Percentiles rank a stretch among this genome's conserved stretches.
phyloP scores from a whole-genome alignment of 331 rosid species.

The Prunus yedoensis region DNA sequence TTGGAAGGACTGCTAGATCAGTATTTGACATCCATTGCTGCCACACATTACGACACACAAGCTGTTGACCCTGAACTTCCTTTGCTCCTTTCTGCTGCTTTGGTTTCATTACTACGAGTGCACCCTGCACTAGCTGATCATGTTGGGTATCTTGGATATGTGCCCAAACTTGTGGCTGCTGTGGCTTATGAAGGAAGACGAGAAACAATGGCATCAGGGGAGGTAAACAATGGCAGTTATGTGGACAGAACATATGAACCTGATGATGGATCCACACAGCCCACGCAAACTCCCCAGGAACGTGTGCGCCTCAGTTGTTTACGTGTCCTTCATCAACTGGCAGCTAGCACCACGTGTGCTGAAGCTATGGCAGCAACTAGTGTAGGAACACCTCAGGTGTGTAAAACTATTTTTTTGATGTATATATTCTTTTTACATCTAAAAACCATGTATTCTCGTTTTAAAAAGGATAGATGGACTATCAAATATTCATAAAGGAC shows the following conservation, averaged over 20 bases:
- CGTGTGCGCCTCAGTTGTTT: slow-evolving; percentile 97
- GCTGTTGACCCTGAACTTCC: slow-evolving; percentile 90
- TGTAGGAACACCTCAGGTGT: slow-evolving; percentile 95
- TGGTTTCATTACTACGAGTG: slow-evolving; percentile 92
- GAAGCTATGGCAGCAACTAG: slow-evolving; percentile 99
- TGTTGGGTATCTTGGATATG: slow-evolving; percentile 99
- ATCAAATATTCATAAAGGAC: background rate
- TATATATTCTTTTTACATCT: background rate
- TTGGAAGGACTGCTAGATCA: slow-evolving; percentile 98
- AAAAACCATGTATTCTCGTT: background rate
- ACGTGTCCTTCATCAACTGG: slow-evolving; percentile 97
- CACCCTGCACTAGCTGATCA: slow-evolving; percentile 98
- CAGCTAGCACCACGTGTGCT: slow-evolving; percentile 97
- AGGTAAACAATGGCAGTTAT: slow-evolving; percentile 51
- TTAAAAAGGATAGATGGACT: background rate
- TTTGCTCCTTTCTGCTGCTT: slow-evolving; percentile 93
- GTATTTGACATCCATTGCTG: slow-evolving; percentile 92
- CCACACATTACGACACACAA: slow-evolving; percentile 83
- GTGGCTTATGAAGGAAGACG: slow-evolving; percentile 95
- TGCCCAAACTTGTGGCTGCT: slow-evolving; percentile 96
- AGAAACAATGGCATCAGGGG: slow-evolving; percentile 92
- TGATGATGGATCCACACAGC: slow-evolving; percentile 58
- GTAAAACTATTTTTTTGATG: background rate
- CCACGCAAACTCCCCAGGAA: slow-evolving; percentile 87
- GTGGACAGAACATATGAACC: slow-evolving; percentile 49